Evolutionary conservation across 1,139 yeast species (phyloP), one percentile per base, ranked within the genome.

Genomic region (Zygosaccharomyces sapae): DNA sequence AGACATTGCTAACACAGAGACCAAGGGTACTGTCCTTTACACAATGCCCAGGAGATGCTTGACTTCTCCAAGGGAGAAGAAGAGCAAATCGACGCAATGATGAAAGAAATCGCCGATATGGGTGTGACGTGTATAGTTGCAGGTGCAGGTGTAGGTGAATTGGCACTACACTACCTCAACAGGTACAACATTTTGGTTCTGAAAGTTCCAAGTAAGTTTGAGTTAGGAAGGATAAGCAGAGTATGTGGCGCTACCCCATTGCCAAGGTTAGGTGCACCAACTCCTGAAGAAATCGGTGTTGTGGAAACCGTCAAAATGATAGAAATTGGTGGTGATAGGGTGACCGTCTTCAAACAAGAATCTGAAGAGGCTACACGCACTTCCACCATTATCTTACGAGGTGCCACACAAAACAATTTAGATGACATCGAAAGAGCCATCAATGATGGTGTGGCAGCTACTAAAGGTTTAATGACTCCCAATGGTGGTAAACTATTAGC

Each of bases 211-310:
- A 85, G 95, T 50, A 92, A 92, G 68, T 92, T 92, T 64, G 98
- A 92, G 65, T 73, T 92, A 54, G 83, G 97, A 72, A 83, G 98
- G 68, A 74, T 92, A 52, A 86, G 96, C 64, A 85, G 96, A 66
- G 98, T 92, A 13, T 90, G 97, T 71, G 97, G 97, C 44, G 97
- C 97, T 38, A 86, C 97, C 18, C 97, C 98, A 48, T 75, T 90
- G 63, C 95, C 97, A 45, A 78, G 97, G 69, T 76, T 94, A 50
- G 97, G 96, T 55, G 96, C 96, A 0, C 97, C 97, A 59, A 80
- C 86, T 73, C 92, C 96, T 10, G 96, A 90, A 62, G 97, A 92
- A 70, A 79, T 86, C 76, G 98, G 98, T 49, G 69, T 77, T 39
- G 79, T 92, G 55, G 98, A 92, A 67, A 69, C 84, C 24, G 92